Percentiles rank a stretch among this genome's conserved stretches.
Conservation (phyloP, 352 stramenopile species). For the Phytophthora hibernalis region DNA sequence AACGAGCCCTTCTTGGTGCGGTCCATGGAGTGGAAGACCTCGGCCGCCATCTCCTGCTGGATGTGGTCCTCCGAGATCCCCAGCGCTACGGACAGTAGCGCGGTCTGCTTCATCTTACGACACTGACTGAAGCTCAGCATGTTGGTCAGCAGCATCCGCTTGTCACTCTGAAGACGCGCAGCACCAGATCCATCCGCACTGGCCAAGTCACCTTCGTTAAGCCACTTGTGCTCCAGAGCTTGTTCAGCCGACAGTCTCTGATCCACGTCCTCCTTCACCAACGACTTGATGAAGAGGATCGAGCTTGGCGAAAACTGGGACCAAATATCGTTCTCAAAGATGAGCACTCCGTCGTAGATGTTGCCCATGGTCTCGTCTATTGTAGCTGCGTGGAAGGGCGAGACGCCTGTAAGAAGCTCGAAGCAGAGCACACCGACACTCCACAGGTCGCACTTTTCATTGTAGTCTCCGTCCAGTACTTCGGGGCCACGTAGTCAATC, state of each 20-base stretch:
- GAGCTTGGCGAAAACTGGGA: constrained; percentile 63
- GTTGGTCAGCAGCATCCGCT: constrained; percentile 74
- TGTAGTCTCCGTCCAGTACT: constrained; percentile 86
- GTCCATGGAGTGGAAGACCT: constrained; percentile 91
- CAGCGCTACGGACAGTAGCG: constrained; percentile 73
- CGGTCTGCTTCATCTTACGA: constrained; percentile 81
- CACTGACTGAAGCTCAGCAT: constrained; percentile 82
- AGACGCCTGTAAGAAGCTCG: constrained; percentile 71
- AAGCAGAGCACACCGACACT: constrained; percentile 84
- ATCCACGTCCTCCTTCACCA: constrained; percentile 81
- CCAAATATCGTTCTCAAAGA: constrained; percentile 78
- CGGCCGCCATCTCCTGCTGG: constrained; percentile 76
- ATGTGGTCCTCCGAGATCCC: constrained; percentile 78
- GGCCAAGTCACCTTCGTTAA: constrained; percentile 36
- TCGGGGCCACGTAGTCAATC: constrained; percentile 86
- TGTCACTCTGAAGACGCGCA: constrained; percentile 59
- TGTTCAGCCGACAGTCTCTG: constrained; percentile 67
- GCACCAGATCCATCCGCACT: constrained; percentile 21
- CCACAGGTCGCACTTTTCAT: constrained; percentile 84
- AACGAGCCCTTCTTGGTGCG: constrained; percentile 86
- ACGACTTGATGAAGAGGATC: constrained; percentile 83
- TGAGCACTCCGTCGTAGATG: constrained; percentile 79
- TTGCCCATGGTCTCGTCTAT: constrained; percentile 86
- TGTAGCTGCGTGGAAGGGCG: constrained; percentile 73
- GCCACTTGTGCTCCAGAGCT: constrained; percentile 76